Evolutionary conservation across 176 grass and related monocot species (phyloP), one percentile per base, ranked within the genome.

Genomic region (sorghum (Sorghum bicolor)): DNA sequence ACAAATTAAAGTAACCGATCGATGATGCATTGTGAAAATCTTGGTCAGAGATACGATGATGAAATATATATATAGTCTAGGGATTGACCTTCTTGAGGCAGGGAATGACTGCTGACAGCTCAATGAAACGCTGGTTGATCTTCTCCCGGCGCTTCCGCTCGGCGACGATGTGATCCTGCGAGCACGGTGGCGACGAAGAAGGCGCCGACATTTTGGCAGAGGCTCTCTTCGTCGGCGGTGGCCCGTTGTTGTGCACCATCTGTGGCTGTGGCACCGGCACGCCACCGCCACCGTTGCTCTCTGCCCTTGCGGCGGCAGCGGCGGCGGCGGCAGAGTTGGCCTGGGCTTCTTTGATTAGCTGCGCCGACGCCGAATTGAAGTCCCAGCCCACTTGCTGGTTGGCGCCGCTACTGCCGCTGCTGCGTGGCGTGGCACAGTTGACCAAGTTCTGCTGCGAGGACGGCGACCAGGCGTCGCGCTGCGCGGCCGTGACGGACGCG

Each of bases 71-170:
- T 47, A 9, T 0, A 16, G 40, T 37, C 8, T 1, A 30, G 1
- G 20, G 79, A 63, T 16, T 44, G 9, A 88, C 93, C 93, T 96
- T 96, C 80, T 96, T 96, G 25, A 96, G 88, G 14, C 67, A 73
- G 41, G 94, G 94, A 67, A 96, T 93, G 55, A 91, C 63, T n/a
- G 83, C 75, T 13, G 91, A 96, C 33, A 93, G 88, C 76, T 93
- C 94, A 33, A 93, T 88, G 76, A 93, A 96, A 2, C 86, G 78
- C 80, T 93, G 72, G 62, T 91, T 93, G 77, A 96, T 92, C 86
- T 93, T 96, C 88, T 92, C 94, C 67, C 94, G 64, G 7, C 91
- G 80, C 83, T 82, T 88, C 25, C 94, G 82, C 80, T 96, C 94
- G 3, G 94, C 88, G 43, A 96, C 78, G 66, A 93, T 83, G 52